Percentiles rank a stretch among this genome's conserved stretches.
Conservation (phyloP, 106 monocot species). For the Phalaenopsis aphrodite region DNA sequence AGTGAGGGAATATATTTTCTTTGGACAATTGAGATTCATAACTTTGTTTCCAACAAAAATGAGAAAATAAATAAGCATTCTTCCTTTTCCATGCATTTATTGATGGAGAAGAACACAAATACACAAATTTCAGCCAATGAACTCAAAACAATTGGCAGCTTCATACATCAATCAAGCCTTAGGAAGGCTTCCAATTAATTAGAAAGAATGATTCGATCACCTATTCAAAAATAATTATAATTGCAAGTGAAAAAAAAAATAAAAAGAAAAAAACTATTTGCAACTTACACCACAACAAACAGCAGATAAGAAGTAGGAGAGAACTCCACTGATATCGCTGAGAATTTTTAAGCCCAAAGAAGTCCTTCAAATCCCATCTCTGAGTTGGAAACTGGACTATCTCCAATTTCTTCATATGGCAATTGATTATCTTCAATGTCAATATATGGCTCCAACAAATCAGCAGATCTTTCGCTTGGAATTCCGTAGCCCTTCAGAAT, state of each 20-base stretch:
- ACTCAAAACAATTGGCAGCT: too few species aligned
- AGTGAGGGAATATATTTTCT: too few species aligned
- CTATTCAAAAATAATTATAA: not conserved
- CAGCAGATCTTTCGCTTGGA: conserved; percentile 67
- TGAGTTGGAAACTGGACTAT: conserved; percentile 64
- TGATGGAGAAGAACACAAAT: too few species aligned
- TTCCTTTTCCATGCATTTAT: too few species aligned
- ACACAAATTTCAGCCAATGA: too few species aligned
- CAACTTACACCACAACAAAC: not conserved
- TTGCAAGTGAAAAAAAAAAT: not conserved
- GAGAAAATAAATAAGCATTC: too few species aligned
- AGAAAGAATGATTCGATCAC: not conserved
- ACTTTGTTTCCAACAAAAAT: too few species aligned
- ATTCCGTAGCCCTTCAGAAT: conserved; percentile 88
- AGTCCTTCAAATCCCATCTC: conserved; percentile 90
- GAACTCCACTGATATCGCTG: too few species aligned
- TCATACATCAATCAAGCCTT: not conserved
- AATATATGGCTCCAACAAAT: conserved; percentile 54
- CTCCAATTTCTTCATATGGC: conserved; percentile 44
- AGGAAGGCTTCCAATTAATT: not conserved
- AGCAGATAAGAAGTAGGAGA: not conserved
- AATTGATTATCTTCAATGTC: conserved; percentile 39
- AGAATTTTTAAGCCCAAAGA: conserved; percentile 55
- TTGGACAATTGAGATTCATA: too few species aligned
- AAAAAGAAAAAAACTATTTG: not conserved